Conservation (phyloP, 2,329 filamentous ascomycete species). For the Neonectria sp. region DNA sequence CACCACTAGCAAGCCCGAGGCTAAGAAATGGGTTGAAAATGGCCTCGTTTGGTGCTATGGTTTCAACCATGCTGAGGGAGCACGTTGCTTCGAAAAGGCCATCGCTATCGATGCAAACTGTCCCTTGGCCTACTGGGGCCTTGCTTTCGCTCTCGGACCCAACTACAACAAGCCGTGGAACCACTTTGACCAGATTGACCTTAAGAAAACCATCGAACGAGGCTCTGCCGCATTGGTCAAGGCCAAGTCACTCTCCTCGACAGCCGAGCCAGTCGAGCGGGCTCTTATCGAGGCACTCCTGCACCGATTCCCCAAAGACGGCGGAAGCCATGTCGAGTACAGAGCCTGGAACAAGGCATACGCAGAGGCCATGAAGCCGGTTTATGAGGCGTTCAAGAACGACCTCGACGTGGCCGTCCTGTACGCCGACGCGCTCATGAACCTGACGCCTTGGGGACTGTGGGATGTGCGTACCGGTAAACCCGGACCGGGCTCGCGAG, state of each 20-base stretch:
- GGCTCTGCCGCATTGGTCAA: conserved; percentile 33
- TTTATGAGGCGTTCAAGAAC: conserved; percentile 52
- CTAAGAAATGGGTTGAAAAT: conserved; percentile 76
- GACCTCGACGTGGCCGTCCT: conserved; percentile 52
- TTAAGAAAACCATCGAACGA: conserved; percentile 37
- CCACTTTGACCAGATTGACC: conserved; percentile 44
- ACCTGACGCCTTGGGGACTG: conserved; percentile 59
- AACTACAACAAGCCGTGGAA: conserved; percentile 82
- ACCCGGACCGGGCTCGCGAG: conserved; percentile 51
- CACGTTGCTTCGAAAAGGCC: conserved; percentile 71
- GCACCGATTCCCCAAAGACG: conserved; percentile 70
- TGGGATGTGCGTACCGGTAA: conserved; percentile 55
- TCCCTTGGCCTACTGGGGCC: conserved; percentile 76
- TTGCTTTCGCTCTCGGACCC: conserved; percentile 78
- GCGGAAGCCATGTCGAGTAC: conserved; percentile 58
- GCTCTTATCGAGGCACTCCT: conserved; percentile 76
- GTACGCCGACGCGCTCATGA: conserved; percentile 59
- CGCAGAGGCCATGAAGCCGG: conserved; percentile 52
- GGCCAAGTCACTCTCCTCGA: conserved; percentile 30
- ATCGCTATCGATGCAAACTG: conserved; percentile 67
- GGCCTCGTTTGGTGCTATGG: conserved; percentile 78
- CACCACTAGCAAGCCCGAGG: conserved; percentile 64
- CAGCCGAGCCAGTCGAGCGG: conserved; percentile 61
- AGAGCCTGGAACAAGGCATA: conserved; percentile 53
- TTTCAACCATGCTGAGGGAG: conserved; percentile 80